Percentiles rank a stretch among this genome's conserved stretches.
Conservation (phyloP, 441 rosid genomes). For the Corymbia calophylla region DNA sequence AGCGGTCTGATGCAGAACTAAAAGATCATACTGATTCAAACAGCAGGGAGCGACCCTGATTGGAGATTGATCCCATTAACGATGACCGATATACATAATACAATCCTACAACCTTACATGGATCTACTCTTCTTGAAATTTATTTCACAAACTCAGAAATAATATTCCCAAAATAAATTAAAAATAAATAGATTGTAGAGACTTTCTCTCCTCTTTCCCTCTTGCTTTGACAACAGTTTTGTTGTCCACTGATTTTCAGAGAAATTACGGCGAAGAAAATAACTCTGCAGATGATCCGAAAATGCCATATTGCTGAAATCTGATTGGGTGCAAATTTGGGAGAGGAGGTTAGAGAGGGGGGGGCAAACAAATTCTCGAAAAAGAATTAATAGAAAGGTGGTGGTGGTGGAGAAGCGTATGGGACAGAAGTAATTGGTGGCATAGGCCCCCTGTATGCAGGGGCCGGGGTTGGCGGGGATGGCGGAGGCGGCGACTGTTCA, state of each 20-base stretch:
- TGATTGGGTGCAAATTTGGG: neutral
- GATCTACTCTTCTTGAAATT: neutral
- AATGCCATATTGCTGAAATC: neutral
- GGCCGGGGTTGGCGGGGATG: constrained; percentile 48
- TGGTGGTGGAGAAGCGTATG: constrained; percentile 95
- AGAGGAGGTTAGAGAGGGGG: constrained; percentile 32
- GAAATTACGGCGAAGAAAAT: neutral
- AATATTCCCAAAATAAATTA: neutral
- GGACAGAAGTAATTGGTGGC: constrained; percentile 72
- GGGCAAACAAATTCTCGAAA: constrained; percentile 23
- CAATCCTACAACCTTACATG: neutral
- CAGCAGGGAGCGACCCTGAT: neutral
- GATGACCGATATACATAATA: neutral
- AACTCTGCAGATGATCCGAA: neutral
- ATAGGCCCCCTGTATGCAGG: constrained; percentile 79
- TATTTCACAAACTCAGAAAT: neutral
- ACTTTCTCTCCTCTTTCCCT: neutral
- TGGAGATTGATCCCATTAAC: neutral
- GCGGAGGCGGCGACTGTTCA: neutral
- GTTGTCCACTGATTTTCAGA: neutral
- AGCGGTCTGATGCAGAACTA: neutral
- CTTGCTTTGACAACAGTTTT: neutral
- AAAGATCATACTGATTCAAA: neutral
- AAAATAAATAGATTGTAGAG: neutral
- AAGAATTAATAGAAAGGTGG: constrained; percentile 95